Conservation (phyloP, 2,329 filamentous ascomycete genomes). For the Phialophora macrospora region DNA sequence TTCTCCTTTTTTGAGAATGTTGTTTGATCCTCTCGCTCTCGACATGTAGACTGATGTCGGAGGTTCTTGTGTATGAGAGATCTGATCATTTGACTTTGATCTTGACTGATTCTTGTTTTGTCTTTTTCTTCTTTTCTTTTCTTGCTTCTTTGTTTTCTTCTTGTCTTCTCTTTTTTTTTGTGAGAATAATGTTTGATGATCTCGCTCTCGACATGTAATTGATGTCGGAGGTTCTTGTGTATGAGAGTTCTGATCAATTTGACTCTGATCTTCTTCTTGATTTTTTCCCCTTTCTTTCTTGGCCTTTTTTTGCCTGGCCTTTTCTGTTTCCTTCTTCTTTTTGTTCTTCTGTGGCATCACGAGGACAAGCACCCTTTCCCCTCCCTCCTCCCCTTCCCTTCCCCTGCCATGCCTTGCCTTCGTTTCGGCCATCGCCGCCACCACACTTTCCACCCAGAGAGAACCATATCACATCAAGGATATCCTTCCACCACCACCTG, state of each 20-base stretch:
- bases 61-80: constrained; percentile 6
- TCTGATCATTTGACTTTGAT: constrained; percentile 3
- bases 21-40: neutral
- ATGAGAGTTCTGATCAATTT: neutral
- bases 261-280: neutral
- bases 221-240: constrained; percentile 4
- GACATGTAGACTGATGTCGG: neutral
- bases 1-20: neutral
- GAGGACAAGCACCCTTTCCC: neutral
- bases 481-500: no score
- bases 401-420: neutral
- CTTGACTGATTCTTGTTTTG: neutral
- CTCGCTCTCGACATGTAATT: constrained; percentile 1
- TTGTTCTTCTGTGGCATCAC: neutral
- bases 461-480: no score
- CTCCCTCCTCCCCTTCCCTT: neutral
- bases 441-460: neutral
- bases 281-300: neutral
- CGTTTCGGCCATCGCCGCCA: neutral
- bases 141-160: neutral
- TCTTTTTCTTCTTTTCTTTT: neutral
- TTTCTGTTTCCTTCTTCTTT: neutral
- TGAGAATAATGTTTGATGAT: neutral
- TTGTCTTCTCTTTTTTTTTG: neutral
- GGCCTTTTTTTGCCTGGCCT: constrained; percentile 21